Evolutionary conservation across 768 basidiomycete genomes (phyloP), one percentile per base, ranked within the genome.

Genomic region (Neoboletus magnificus): DNA sequence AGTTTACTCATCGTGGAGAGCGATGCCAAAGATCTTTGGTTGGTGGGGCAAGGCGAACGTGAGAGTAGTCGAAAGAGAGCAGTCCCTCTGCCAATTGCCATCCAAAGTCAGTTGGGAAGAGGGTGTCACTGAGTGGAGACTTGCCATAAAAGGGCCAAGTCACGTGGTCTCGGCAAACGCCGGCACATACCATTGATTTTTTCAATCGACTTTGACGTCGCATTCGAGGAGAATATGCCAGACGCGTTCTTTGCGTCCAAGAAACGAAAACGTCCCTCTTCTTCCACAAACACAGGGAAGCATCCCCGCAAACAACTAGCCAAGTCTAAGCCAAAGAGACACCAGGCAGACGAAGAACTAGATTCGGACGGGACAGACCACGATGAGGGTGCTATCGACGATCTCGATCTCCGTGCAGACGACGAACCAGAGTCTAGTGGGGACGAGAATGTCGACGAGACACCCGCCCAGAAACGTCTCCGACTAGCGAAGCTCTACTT

Each of bases 401-500:
- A 88, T 66, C 79, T 93, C 76, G 90, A 95, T 67, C 73, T 93
- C 59, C 74, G 83, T 40, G 77, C 77, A 35, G 79, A 82, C 55
- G 72, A 76, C 27, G 85, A 85, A 57, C 78, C 72, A 16, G 80
- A 78, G 3, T 79, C 76, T 27, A 89, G 88, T 61, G 89, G 83
- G 7, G 92, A 93, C 40, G 93, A 97, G 63, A 87, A 94, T 62
- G 82, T 86, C 60, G 77, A 85, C 59, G 96, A 98, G 74, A 96
- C 93, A 5, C 91, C 93, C 2, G 93, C 93, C 0, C 86, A 93
- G 77, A 99, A 98, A 73, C 77, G 97, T 56, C 77, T 99, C 20
- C 76, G 97, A 55, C 75, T 99, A 37, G 95, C 96, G 5, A 89
- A 93, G 70, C 71, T 96, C 58, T 98, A 98, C 71, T 76, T 99